Base-by-base conservation (phyloP, 306 rosid species). In the Lagenaria siceraria region DNA sequence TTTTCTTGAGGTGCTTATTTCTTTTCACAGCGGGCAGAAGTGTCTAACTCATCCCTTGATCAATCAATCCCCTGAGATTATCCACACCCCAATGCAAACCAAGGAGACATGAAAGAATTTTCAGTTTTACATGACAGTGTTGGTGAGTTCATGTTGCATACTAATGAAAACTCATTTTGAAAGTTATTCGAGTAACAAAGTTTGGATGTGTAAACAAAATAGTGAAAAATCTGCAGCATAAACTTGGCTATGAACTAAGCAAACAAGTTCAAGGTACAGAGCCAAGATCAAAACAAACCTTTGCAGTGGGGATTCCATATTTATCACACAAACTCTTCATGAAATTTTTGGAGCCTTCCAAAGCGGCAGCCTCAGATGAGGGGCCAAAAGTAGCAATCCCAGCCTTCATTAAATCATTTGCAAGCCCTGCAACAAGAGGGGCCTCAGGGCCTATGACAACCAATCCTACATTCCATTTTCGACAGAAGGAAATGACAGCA, bases 391-490 rank as follows among this genome's bases (percentile, higher is more conserved):
- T 78, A 68, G 90, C 92, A 78, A 92, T 90, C 79, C 92, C 97
- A 75, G 84, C 93, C 85, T 84, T 70, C 70, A 77, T 82, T 72
- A 95, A 84, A 71, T 90, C 86, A 77, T 95, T 95, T 31, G 87
- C 85, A 59, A 95, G 88, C 51, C 99, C 98, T 8, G 96, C 78
- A 82, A 92, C 96, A 69, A 95, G 97, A 63, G 97, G 97, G 24
- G 92, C 97, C 93, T 95, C 99, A 0, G 99, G 99, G 60, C 99
- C 99, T 48, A 95, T 93, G 48, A 92, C 93, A 60, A 90, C 98
- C 43, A 92, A 89, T 14, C 97, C 97, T 56, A 92, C 98, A 65
- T 83, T 85, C 90, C 91, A 81, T 68, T 87, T 79, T 10, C 2
- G 83, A 84, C 97, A 92, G 84, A 95, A 95, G 36, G 91, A 83